Conservation (phyloP, 768 basidiomycete genomes). For the Rubroboletus pulcherrimus region DNA sequence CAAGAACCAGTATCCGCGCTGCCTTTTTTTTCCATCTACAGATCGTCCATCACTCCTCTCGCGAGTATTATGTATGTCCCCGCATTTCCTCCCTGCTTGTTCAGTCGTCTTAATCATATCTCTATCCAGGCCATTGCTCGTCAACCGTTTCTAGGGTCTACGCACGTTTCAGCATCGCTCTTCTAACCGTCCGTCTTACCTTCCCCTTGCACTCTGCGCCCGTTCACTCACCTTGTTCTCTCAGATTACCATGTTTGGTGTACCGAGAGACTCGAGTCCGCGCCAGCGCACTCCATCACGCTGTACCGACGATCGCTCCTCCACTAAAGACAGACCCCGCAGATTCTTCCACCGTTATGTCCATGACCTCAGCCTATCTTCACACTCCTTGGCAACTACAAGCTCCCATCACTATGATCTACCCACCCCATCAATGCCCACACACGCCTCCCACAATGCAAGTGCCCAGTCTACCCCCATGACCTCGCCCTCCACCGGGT, state of each 20-base stretch:
- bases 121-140: slow-evolving; percentile 14
- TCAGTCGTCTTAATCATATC: slow-evolving; percentile 1
- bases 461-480: slow-evolving; percentile 26
- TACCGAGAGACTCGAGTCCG: neutral
- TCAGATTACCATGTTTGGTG: slow-evolving; percentile 19
- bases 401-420: slow-evolving; percentile 11
- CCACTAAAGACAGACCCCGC: slow-evolving; percentile 8
- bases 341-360: slow-evolving; percentile 11
- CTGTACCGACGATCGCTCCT: slow-evolving; percentile 16
- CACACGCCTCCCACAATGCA: neutral
- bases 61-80: slow-evolving; percentile 21
- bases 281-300: slow-evolving; percentile 18
- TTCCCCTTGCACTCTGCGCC: neutral
- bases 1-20: neutral
- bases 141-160: slow-evolving; percentile 16
- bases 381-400: slow-evolving; percentile 16
- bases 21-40: neutral
- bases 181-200: neutral
- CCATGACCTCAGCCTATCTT: slow-evolving; percentile 13
- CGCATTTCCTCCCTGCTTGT: neutral
- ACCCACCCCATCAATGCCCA: slow-evolving; percentile 2
- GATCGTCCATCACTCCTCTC: slow-evolving; percentile 3
- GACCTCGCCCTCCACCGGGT: slow-evolving; percentile 24
- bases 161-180: neutral
- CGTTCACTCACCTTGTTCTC: neutral